Base-by-base conservation (phyloP, 2,329 filamentous ascomycete genomes). In the Lomentospora prolificans region DNA sequence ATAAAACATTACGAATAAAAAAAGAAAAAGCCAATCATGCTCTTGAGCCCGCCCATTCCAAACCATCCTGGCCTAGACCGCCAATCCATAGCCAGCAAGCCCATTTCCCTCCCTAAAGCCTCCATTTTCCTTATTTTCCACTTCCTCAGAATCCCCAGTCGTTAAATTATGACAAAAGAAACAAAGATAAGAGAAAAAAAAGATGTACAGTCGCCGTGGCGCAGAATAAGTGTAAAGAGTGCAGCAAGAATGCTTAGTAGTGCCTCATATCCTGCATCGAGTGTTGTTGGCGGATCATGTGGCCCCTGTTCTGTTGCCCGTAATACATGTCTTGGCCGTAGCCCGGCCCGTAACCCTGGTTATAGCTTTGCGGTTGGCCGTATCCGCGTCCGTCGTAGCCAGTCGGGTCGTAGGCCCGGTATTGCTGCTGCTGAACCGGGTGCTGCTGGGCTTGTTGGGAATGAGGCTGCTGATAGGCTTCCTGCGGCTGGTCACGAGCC, bases 1-100 rank as follows among this genome's bases (percentile, higher is more conserved):
- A 48, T 28, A 52, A 53, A 17, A 46, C 50, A n/a, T 24, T 41
- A 52, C 17, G 22, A 19, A 56, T 33, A 25, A 48, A 36, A 50
- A 44, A 27, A 53, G 39, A 52, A 41, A 53, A 24, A 41, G 17
- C 4, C 4, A 56, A 51, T 33, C 8, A 41, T 12, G 12, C 17
- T 22, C 22, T 12, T 4, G 12, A 48, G 17, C 44, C 10, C 10
- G 10, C 17, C 22, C 44, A 48, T n/a, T n/a, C n/a, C n/a, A 48
- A 22, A 22, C 44, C 22, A 19, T 10, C 44, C 22, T 48, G 10
- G 22, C 24, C 44, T 19, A 27, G 17, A n/a, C 44, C 17, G 12
- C 44, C 2, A 12, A 17, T 5, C 22, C 9, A 48, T 48, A n/a
- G 3, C 2, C 17, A 19, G 17, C 22, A 6, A 22, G 10, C 19